Evolutionary conservation across 23 red algal species (phyloP), one percentile per base, ranked within the genome.

Genomic region (Gracilariopsis chorda): DNA sequence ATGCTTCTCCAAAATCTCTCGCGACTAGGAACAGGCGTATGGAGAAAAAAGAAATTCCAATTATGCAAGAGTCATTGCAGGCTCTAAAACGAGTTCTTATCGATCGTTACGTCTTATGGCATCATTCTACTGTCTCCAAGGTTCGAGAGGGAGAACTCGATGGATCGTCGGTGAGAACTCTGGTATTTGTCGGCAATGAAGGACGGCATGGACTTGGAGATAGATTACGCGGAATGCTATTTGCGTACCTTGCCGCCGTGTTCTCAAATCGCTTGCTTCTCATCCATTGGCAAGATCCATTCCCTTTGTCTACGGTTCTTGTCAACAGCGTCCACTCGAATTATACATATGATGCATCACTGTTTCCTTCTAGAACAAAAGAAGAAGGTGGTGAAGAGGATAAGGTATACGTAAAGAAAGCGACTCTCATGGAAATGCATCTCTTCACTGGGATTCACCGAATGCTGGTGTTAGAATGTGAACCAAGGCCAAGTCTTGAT

Each of bases 161-260:
- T 52, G 44, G 44, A 6, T 78, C 73, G 1, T 78, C 44, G 3
- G 49, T 56, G 49, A 81, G 56, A 81, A 81, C 48, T 2, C 51
- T 81, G 2, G 14, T 81, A 39, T 81, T 81, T 32, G 30, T 55
- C 7, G 77, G 77, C 2, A 81, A 81, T 81, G 77, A 81, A 17
- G 77, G 77, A 19, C 33, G 23, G 12, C 81, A 86, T 86, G 81
- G 81, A 1, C 81, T 86, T 6, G 81, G 81, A 46, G 81, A 86
- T 86, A 59, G 60, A 30, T 17, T 86, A 16, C 81, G 81, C 0
- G 81, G 81, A 13, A 6, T 86, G 1, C 44, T 86, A 10, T 51
- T 52, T 27, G 81, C 81, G 4, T 86, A 86, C 27, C 44, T 86
- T 35, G 44, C 45, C 29, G 53, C 81, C 5, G 40, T 86, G 16